Evolutionary conservation across 73 alveolate species (phyloP), one percentile per base, ranked within the genome.

Genomic region (Paramecium bursaria): DNA sequence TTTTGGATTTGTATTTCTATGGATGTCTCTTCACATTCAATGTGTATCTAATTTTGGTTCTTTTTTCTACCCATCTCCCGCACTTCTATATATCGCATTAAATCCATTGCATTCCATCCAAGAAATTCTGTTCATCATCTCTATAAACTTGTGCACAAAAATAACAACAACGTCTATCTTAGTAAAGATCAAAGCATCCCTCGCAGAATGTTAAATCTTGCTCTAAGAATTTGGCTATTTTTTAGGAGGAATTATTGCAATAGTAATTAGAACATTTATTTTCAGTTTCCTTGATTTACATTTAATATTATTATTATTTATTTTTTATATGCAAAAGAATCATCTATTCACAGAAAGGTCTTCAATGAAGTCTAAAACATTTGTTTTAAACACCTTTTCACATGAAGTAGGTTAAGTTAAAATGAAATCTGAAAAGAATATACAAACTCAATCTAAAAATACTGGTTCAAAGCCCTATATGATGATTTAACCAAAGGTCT

Each of bases 61-160:
- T 39, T 33, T 39, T 11, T 67, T 33, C 17, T 67, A 67, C 82
- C 82, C 82, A 67, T 42, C 44, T 67, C 11, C 82, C 82, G 44
- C 82, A 67, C 6, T 57, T 29, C n/a, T 19, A 4, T 2, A 39
- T 67, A 19, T 67, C 82, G 44, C 82, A 67, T 67, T 67, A 21
- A 5, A 67, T 57, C 82, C 82, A 67, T 3, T 67, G 33, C 44
- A 39, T 67, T 2, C 82, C 82, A 67, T 67, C 82, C 0, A 67
- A 26, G 60, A 67, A 67, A 15, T 42, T 67, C 30, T 67, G 17
- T 42, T 67, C 82, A 42, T 67, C 82, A 42, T 67, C 82, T 29
- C 33, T 67, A 42, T 67, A 67, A 0, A 67, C 82, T 67, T 67
- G 11, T 31, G 82, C 82, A 39, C 82, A 67, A 67, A 67, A 67